Evolutionary conservation across 2,329 filamentous ascomycete species (phyloP), one percentile per base, ranked within the genome.

Genomic region (Erysiphe pulchra): DNA sequence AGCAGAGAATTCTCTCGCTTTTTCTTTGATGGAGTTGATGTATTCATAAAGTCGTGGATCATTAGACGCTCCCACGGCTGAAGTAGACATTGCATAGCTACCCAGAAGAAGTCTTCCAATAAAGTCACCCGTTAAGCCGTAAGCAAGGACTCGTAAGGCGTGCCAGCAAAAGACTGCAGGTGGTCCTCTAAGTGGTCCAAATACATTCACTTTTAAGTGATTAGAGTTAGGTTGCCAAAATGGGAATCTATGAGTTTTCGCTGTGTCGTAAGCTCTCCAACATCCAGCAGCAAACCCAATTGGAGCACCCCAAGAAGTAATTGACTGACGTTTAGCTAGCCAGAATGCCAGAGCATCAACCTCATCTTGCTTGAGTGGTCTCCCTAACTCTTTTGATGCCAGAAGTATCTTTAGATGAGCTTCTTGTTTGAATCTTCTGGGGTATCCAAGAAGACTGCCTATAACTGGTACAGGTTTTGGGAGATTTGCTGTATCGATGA

Each of bases 221-320:
- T 54, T 49, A 5, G 49, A 44, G 20, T 57, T 52, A n/a, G 54
- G 56, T 40, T 55, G 50, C 30, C 45, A 55, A 39, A 59, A 57
- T 7, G 57, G 56, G 47, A 57, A 57, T 40, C 50, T 49, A 42
- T 54, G 56, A 20, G 48, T 51, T 9, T 42, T 8, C 5, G 30
- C 37, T 8, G 56, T 53, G 12, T 31, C 45, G 14, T 54, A 53
- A 11, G 51, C 48, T 44, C 52, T 51, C 47, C 50, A 56, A 5
- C 49, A 20, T 10, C 55, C 57, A n/a, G 39, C 53, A 12, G 49
- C 47, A 17, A 55, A 40, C 0, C 55, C 57, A 2, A 52, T 6
- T 2, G 52, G 48, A 2, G 45, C 18, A 2, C 50, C 51, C 42
- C 55, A 59, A 17, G 57, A 59, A 20, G 46, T 39, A 4, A 56